Evolutionary conservation across 192 early-diverging fungal species (phyloP).

Genomic region (Gonapodya prolifera): DNA sequence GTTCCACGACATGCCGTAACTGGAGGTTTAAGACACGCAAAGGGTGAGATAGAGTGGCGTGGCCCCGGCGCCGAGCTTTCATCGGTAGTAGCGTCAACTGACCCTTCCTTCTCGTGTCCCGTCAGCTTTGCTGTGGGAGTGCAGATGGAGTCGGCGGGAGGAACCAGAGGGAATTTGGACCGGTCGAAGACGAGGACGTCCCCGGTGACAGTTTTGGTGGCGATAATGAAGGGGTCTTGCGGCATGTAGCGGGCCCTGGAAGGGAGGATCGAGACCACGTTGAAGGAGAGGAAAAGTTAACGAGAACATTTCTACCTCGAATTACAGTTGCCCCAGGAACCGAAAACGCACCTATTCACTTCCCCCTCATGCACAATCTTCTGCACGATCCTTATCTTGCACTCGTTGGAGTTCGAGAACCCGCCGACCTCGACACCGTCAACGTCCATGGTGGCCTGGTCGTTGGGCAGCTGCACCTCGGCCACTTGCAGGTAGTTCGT

Average conservation of each 20-base stretch:
- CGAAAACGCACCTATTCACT: constrained; percentile 56
- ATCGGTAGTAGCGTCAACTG: constrained; percentile 5
- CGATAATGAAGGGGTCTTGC: constrained; percentile 88
- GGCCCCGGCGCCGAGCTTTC: neutral
- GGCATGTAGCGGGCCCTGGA: constrained; percentile 90
- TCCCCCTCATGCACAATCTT: constrained; percentile 95
- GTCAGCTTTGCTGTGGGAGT: constrained; percentile 73
- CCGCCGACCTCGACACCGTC: no score
- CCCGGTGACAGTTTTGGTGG: constrained; percentile 76
- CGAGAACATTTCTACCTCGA: constrained; percentile 6
- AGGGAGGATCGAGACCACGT: constrained; percentile 3
- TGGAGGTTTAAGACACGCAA: constrained; percentile 9
- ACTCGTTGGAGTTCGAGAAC: constrained; percentile 69
- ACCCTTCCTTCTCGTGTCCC: constrained; percentile 90
- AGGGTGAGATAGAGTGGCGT: neutral
- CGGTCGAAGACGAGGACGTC: constrained; percentile 97
- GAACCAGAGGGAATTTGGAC: constrained; percentile 71
- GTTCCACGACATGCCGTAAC: constrained; percentile 92
- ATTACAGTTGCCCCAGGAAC: no score
- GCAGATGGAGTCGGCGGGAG: constrained; percentile 59
- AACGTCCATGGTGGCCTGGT: constrained; percentile 39
- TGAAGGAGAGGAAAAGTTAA: neutral
- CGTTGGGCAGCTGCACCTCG: constrained; percentile 72
- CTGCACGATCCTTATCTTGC: constrained; percentile 76
- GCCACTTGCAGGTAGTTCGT: constrained; percentile 96